Percentiles rank a stretch among this genome's conserved stretches.
phyloP scores from a whole-genome alignment of 2,329 filamentous ascomycete species.

The Pseudogymnoascus sp. region DNA sequence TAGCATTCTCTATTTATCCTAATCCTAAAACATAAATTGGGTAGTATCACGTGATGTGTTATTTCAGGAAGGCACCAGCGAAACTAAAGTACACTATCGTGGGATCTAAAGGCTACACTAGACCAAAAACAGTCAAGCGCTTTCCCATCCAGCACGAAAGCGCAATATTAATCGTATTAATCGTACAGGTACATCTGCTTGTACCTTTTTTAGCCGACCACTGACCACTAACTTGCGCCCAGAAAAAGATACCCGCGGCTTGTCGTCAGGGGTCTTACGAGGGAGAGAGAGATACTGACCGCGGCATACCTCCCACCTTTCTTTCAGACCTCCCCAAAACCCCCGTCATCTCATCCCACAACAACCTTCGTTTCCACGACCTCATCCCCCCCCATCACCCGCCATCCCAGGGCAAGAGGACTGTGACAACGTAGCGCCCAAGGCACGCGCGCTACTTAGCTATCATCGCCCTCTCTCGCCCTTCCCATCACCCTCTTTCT shows the following conservation, averaged over 20 bases:
- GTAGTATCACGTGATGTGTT: neutral
- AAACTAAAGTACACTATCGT: neutral
- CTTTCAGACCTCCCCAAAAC: neutral
- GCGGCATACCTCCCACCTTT: neutral
- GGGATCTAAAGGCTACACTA: neutral
- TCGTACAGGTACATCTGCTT: neutral
- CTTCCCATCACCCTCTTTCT: neutral
- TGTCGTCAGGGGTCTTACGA: slow-evolving; percentile 1
- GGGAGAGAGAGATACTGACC: neutral
- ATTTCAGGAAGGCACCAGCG: neutral
- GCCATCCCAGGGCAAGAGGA: neutral
- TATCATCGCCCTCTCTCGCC: neutral
- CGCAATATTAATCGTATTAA: neutral
- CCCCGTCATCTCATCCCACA: neutral
- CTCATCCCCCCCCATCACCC: neutral
- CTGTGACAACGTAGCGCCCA: neutral
- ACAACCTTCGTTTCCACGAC: neutral
- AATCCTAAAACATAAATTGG: neutral
- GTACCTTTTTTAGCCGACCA: neutral
- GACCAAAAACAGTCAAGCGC: neutral
- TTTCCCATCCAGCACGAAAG: neutral
- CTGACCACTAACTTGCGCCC: neutral
- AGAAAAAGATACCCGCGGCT: neutral
- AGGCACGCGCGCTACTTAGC: neutral
- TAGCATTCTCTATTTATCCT: neutral